These are phyloP conservation scores for Colletotrichum tamarilloi DNA, from an alignment of 2,329 filamentous ascomycete species.

Conservation along the genomic window DNA sequence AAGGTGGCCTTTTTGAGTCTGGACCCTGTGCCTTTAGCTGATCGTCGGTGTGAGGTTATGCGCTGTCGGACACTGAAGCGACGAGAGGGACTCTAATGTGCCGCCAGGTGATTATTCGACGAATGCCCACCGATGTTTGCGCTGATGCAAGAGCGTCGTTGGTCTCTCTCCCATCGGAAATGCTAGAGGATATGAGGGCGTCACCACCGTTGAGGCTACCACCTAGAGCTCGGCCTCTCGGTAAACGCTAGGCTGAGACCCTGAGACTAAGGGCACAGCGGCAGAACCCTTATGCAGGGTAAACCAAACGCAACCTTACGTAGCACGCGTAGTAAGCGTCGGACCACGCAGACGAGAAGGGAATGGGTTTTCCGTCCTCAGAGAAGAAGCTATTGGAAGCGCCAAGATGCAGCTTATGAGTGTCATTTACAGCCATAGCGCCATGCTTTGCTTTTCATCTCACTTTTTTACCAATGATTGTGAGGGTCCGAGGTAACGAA, in stretches of 20 bases:
- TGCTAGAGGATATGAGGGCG: background rate
- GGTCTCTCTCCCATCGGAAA: background rate
- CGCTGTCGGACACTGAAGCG: background rate
- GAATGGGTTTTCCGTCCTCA: background rate
- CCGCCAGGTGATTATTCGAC: background rate
- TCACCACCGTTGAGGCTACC: background rate
- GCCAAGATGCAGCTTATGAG: background rate
- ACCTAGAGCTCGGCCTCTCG: background rate
- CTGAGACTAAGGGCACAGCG: background rate
- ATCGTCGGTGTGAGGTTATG: background rate
- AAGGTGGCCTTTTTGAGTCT: background rate
- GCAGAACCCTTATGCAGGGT: background rate
- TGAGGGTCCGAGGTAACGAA: slow-evolving; percentile 11
- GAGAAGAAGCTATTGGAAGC: background rate
- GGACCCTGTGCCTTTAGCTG: background rate
- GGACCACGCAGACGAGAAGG: background rate
- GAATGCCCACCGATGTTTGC: background rate
- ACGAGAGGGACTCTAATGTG: background rate
- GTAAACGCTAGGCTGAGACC: background rate
- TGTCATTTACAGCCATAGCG: background rate
- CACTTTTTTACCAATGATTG: background rate
- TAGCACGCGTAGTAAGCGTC: background rate
- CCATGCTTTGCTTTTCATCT: background rate
- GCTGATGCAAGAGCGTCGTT: background rate
- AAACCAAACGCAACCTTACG: slow-evolving; percentile 3